Evolutionary conservation across 1,139 yeast species (phyloP).

Genomic region (Geotrichum klebahnii): DNA sequence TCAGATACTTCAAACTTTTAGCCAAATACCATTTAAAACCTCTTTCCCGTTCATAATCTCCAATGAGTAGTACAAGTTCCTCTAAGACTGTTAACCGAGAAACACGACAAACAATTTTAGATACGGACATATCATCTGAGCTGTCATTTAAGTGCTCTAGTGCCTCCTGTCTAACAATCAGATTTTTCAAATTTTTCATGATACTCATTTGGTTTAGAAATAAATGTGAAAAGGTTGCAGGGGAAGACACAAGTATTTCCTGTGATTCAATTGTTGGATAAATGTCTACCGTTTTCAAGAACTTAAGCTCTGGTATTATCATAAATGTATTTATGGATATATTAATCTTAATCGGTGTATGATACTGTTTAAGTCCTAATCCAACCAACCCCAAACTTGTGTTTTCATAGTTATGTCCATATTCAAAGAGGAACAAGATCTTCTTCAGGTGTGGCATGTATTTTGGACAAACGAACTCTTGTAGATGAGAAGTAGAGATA

Average conservation of each 20-base stretch:
- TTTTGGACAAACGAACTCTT: neutral
- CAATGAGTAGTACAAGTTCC: neutral
- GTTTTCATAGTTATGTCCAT: neutral
- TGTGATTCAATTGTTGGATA: neutral
- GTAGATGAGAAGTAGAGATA: neutral
- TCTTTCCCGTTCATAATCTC: neutral
- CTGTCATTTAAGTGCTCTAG: neutral
- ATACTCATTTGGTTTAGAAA: neutral
- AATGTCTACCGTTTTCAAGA: neutral
- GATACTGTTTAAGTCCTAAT: neutral
- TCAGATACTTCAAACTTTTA: neutral
- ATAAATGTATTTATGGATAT: neutral
- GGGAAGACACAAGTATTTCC: neutral
- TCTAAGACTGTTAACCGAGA: neutral
- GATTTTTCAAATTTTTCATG: neutral
- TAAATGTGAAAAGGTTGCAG: neutral
- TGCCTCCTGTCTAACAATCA: neutral
- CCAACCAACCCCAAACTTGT: neutral
- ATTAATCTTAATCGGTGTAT: neutral
- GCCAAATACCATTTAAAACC: neutral
- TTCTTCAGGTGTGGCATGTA: neutral
- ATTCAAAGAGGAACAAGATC: neutral
- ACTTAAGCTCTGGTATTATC: neutral
- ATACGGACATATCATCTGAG: too few relatives aligned
- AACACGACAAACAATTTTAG: neutral